Conservation (phyloP, 2,329 filamentous ascomycete species). For the Tympanopsis confertula region DNA sequence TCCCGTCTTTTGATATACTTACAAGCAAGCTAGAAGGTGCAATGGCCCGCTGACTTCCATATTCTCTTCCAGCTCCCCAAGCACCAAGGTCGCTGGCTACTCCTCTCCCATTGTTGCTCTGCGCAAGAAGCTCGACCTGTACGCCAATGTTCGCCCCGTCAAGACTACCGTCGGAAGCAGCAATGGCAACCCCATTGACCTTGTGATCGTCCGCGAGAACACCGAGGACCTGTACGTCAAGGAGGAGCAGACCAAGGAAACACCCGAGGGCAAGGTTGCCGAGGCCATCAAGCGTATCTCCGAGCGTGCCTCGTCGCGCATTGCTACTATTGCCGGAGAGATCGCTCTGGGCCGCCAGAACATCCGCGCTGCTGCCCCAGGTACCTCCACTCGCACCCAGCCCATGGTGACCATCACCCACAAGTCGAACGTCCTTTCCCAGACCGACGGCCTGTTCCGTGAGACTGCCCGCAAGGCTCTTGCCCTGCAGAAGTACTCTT, state of each 20-base stretch:
- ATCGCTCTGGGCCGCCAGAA: conserved; percentile 81
- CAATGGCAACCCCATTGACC: conserved; percentile 64
- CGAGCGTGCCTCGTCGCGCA: conserved; percentile 71
- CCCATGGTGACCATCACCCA: conserved; percentile 92
- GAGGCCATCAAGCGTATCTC: conserved; percentile 97
- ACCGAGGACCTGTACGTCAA: conserved; percentile 98
- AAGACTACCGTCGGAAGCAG: conserved; percentile 60
- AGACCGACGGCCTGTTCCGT: conserved; percentile 94
- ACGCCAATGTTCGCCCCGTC: conserved; percentile 93
- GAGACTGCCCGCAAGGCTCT: conserved; percentile 66
- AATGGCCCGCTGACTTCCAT: not conserved
- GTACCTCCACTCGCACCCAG: conserved; percentile 43
- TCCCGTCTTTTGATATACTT: no score
- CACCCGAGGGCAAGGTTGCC: conserved; percentile 65
- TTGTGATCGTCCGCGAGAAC: conserved; percentile 97
- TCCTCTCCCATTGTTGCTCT: conserved; percentile 93
- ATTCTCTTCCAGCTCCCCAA: conserved; percentile 75
- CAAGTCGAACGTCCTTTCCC: conserved; percentile 93
- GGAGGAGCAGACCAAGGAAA: conserved; percentile 76
- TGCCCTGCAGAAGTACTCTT: conserved; percentile 47
- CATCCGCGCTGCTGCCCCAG: conserved; percentile 50
- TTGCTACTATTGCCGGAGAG: conserved; percentile 86
- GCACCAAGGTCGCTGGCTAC: conserved; percentile 83
- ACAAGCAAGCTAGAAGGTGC: no score
- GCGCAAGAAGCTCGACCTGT: conserved; percentile 87